phyloP scores from a whole-genome alignment of 148 eudicot genomes.

The Nepenthes gracilis region DNA sequence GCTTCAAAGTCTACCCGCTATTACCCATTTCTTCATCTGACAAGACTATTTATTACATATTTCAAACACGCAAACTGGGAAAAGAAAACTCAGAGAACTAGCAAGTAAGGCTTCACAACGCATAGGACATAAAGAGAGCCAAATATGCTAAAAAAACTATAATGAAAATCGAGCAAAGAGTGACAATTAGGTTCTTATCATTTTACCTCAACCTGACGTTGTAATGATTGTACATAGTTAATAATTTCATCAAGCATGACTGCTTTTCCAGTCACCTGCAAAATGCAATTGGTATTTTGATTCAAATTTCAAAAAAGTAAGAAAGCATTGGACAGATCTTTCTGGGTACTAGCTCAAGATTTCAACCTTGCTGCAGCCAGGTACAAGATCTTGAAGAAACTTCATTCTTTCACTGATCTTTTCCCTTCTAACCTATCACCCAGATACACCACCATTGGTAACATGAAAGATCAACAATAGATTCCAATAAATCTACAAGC shows the following conservation, averaged over 20 bases:
- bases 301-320: neutral
- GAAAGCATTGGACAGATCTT: neutral
- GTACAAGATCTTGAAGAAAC: slow-evolving; percentile 97
- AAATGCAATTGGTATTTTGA: slow-evolving; percentile 5
- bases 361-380: slow-evolving; percentile 91
- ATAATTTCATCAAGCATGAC: slow-evolving; percentile 99
- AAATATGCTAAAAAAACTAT: too few relatives aligned
- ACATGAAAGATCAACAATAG: neutral
- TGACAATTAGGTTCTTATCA: neutral
- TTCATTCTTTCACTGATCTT: slow-evolving; percentile 99
- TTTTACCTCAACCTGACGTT: slow-evolving; percentile 91
- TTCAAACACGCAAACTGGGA: too few relatives aligned
- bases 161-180: neutral
- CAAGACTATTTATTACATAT: too few relatives aligned
- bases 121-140: too few relatives aligned
- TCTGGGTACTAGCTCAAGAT: neutral
- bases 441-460: slow-evolving; percentile 6
- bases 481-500: neutral
- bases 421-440: slow-evolving; percentile 80
- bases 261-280: slow-evolving; percentile 96
- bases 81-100: too few relatives aligned
- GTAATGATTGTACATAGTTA: slow-evolving; percentile 93
- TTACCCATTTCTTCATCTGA: neutral
- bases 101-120: too few relatives aligned
- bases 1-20: neutral